These are phyloP conservation scores for Botryotinia convoluta DNA, from an alignment of 2,329 filamentous ascomycete species.

Conservation along the genomic window DNA sequence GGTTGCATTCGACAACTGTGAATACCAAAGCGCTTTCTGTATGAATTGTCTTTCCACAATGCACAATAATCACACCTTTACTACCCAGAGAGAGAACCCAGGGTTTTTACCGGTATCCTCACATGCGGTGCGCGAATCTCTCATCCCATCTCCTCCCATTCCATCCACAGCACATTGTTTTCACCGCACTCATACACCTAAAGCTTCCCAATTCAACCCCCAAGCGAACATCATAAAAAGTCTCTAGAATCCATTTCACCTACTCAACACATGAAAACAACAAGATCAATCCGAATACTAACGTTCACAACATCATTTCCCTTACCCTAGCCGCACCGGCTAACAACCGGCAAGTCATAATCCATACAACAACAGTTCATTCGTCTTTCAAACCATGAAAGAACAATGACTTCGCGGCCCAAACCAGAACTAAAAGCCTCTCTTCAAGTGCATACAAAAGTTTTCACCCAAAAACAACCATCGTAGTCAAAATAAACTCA, in stretches of 20 bases:
- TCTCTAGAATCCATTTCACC: not conserved
- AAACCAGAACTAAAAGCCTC: not conserved
- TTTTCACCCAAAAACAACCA: not conserved
- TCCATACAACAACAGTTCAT: not conserved
- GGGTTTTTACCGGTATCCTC: not conserved
- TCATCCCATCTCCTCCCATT: not conserved
- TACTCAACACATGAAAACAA: not conserved
- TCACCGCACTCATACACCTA: not conserved
- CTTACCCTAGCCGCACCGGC: not conserved
- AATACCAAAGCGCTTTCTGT: not conserved
- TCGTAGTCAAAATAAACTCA: not conserved
- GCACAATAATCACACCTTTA: no score
- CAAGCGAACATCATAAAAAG: not conserved
- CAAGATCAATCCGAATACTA: not conserved
- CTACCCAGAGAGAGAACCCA: not conserved
- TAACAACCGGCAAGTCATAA: not conserved
- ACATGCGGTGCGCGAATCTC: not conserved
- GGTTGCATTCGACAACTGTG: not conserved
- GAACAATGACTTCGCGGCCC: not conserved
- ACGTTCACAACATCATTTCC: not conserved
- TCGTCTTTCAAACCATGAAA: no score
- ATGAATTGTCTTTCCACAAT: not conserved
- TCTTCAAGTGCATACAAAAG: not conserved
- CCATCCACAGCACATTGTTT: not conserved
- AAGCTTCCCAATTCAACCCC: not conserved